Conservation (phyloP, 2,329 filamentous ascomycete genomes). For the Colletotrichum truncatum region DNA sequence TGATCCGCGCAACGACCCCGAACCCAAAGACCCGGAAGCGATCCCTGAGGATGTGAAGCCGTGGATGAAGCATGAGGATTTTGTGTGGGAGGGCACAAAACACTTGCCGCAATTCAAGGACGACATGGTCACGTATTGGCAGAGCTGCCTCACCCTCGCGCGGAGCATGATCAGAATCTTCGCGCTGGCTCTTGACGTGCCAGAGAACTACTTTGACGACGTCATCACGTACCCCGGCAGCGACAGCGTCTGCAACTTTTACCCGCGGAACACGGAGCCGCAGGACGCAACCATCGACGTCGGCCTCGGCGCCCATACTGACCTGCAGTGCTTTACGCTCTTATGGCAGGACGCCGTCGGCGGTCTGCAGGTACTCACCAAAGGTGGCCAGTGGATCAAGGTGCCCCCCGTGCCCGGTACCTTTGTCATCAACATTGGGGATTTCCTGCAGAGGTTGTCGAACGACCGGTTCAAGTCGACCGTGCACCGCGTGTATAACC, state of each 20-base stretch:
- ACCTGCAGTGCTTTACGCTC: constrained; percentile 57
- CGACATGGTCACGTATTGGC: constrained; percentile 30
- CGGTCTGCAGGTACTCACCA: constrained; percentile 52
- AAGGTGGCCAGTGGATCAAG: constrained; percentile 46
- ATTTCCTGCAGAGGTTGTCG: constrained; percentile 36
- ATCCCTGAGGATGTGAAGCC: constrained; percentile 27
- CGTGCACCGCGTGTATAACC: constrained; percentile 60
- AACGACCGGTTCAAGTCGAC: constrained; percentile 42
- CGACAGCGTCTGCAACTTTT: constrained; percentile 51
- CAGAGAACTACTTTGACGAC: constrained; percentile 33
- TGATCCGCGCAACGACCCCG: constrained; percentile 51
- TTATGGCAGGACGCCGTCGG: constrained; percentile 56
- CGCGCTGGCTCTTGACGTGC: constrained; percentile 34
- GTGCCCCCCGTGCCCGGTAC: constrained; percentile 35
- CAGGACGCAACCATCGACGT: constrained; percentile 42
- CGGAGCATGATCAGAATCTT: constrained; percentile 35
- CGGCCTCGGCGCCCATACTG: constrained; percentile 56
- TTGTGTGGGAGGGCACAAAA: constrained; percentile 32
- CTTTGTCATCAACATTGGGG: constrained; percentile 38
- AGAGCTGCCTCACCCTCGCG: constrained; percentile 34
- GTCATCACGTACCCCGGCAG: constrained; percentile 32
- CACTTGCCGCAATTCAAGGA: constrained; percentile 30
- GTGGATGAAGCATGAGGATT: constrained; percentile 32
- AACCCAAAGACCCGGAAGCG: constrained; percentile 39
- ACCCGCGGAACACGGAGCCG: constrained; percentile 47